These are phyloP conservation scores for Fonsecaea multimorphosa DNA, from an alignment of 2,329 filamentous ascomycete species.

Conservation along the genomic window DNA sequence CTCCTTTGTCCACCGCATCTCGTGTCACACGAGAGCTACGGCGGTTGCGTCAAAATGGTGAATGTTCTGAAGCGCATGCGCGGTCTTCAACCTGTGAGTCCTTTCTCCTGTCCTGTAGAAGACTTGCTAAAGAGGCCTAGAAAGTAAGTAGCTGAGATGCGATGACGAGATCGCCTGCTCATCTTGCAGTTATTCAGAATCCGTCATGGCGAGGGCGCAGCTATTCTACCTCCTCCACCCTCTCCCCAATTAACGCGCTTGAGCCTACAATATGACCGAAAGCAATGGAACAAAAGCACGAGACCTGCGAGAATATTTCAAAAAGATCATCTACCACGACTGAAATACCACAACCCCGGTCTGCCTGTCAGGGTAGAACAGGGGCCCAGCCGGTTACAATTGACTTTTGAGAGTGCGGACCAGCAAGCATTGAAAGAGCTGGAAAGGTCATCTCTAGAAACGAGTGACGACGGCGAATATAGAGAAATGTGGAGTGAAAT, in stretches of 20 bases:
- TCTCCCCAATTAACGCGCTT: constrained; percentile 49
- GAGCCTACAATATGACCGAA: constrained; percentile 48
- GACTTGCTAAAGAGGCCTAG: constrained; percentile 20
- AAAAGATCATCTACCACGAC: constrained; percentile 76
- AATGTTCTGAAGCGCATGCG: constrained; percentile 70
- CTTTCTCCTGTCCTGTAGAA: constrained; percentile 6
- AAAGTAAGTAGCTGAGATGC: constrained; percentile 22
- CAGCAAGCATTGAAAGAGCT: constrained; percentile 19
- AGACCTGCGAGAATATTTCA: constrained; percentile 78
- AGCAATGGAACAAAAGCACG: constrained; percentile 49
- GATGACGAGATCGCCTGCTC: constrained; percentile 29
- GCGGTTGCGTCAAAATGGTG: constrained; percentile 48
- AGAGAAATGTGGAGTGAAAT: constrained; percentile 27
- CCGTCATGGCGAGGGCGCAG: constrained; percentile 81
- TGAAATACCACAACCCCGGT: constrained; percentile 93
- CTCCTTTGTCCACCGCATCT: neutral
- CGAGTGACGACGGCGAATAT: constrained; percentile 10
- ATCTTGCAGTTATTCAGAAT: constrained; percentile 70
- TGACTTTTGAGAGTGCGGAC: constrained; percentile 47
- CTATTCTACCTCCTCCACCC: constrained; percentile 67
- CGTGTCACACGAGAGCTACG: neutral
- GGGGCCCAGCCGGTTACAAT: constrained; percentile 49
- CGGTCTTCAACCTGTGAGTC: constrained; percentile 72
- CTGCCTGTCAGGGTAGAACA: constrained; percentile 81
- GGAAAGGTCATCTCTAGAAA: constrained; percentile 15